A percentile compares a stretch with the other conserved stretches of the same genome.
These are phyloP conservation scores for Blastobotrys raffinosifermentans DNA, from an alignment of 1,139 yeast species.

Conservation along the genomic window DNA sequence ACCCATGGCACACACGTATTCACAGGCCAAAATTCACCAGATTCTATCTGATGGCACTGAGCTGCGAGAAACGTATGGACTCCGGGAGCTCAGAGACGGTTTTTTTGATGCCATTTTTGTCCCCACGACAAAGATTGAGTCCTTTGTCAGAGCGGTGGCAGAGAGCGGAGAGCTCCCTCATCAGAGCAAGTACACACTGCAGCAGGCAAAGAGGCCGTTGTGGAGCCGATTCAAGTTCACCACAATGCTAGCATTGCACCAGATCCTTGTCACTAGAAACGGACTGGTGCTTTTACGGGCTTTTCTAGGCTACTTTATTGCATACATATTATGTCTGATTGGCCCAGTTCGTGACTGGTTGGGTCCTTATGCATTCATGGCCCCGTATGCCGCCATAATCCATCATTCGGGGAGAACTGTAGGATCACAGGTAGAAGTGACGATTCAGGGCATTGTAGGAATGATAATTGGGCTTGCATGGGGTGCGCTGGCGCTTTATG, in stretches of 20 bases:
- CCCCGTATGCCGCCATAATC: constrained; percentile 39
- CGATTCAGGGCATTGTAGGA: constrained; percentile 39
- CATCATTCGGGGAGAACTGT: constrained; percentile 44
- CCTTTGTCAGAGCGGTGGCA: constrained; percentile 4
- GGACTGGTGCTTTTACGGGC: constrained; percentile 29
- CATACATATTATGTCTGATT: constrained; percentile 38
- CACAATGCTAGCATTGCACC: not conserved
- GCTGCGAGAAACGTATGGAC: constrained; percentile 31
- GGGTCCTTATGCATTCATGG: constrained; percentile 35
- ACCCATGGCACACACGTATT: not conserved
- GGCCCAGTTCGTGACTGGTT: constrained; percentile 38
- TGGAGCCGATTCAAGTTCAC: constrained; percentile 2
- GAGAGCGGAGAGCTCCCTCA: constrained; percentile 1
- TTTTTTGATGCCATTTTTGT: constrained; percentile 43
- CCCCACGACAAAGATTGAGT: constrained; percentile 28
- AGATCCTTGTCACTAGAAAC: constrained; percentile 4
- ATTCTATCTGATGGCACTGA: constrained; percentile 21
- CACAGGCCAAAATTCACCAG: constrained; percentile 10
- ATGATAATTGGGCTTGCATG: constrained; percentile 45
- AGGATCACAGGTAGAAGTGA: constrained; percentile 46
- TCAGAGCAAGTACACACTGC: constrained; percentile 6
- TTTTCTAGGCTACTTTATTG: constrained; percentile 37
- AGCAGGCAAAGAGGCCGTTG: constrained; percentile 6
- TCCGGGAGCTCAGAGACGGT: constrained; percentile 44
- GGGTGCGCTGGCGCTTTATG: constrained; percentile 39